Evolutionary conservation across 225 moss, liverwort and hornwort species (phyloP).

Genomic region (Pleurozium schreberi): DNA sequence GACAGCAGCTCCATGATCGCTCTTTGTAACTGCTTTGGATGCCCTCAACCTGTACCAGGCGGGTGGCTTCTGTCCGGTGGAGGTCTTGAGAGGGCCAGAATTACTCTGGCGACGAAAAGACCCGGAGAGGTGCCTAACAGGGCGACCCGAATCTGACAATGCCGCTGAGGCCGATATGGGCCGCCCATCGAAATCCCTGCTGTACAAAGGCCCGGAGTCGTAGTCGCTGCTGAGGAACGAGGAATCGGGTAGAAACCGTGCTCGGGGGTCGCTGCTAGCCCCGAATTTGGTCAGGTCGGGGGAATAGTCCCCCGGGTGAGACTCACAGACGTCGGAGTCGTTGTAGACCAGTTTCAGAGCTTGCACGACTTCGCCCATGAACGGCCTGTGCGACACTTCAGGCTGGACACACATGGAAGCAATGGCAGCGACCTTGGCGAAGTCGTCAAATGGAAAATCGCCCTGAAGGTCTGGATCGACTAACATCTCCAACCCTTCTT

Average conservation of each 20-base stretch:
- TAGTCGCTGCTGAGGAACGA: slow-evolving; percentile 48
- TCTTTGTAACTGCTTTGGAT: slow-evolving; percentile 28
- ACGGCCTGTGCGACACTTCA: slow-evolving; percentile 43
- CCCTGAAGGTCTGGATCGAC: slow-evolving; percentile 36
- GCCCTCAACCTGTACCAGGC: slow-evolving; percentile 34
- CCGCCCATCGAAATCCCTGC: slow-evolving; percentile 11
- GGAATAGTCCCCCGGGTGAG: slow-evolving; percentile 17
- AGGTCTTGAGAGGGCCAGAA: slow-evolving; percentile 42
- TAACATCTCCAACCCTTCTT: slow-evolving; percentile 34
- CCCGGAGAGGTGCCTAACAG: slow-evolving; percentile 11
- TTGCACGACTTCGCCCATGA: slow-evolving; percentile 57
- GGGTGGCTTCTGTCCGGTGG: slow-evolving; percentile 34
- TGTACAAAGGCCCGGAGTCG: slow-evolving; percentile 32
- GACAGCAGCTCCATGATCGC: slow-evolving; percentile 15
- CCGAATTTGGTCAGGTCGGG: slow-evolving; percentile 19
- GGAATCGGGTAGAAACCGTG: slow-evolving; percentile 38
- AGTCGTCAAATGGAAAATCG: slow-evolving; percentile 39
- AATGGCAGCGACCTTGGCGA: slow-evolving; percentile 41
- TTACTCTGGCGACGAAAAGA: slow-evolving; percentile 42
- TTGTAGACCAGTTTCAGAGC: slow-evolving; percentile 45
- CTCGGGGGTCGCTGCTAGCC: slow-evolving; percentile 21
- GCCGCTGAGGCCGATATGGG: slow-evolving; percentile 34
- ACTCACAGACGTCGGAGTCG: slow-evolving; percentile 34
- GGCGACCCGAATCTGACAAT: slow-evolving; percentile 24
- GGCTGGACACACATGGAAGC: slow-evolving; percentile 54